Base-by-base conservation (phyloP, 2,329 filamentous ascomycete genomes). In the Dactylellina cionopaga region DNA sequence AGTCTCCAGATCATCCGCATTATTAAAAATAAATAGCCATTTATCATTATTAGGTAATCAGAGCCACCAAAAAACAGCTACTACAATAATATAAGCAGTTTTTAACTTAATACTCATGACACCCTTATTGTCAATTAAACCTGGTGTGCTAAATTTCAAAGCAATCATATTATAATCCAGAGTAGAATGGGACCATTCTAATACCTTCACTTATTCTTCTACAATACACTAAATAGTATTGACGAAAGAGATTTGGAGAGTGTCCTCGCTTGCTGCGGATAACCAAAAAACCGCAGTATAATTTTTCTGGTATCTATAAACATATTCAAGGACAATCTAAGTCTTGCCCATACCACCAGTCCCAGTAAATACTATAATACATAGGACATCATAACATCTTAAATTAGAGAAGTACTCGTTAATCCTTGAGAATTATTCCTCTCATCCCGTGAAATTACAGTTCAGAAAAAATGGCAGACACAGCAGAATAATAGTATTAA, bases 221-320 rank as follows among this genome's bases (percentile, higher is more conserved):
- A 64, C 37, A 13, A 64, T 44, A 11, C 15, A 37, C 10, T 55
- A 37, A 35, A 64, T 55, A 1, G 27, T 37, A 25, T n/a, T 11
- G 1, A 39, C n/a, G 6, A 64, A 35, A 0, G 59, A 62, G 19
- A 35, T 11, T 1, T 17, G 27, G 5, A 64, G 22, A 1, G 44
- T 35, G 3, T 37, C 22, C 24, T 56, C 65, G 13, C 51, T 74
- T 29, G 47, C 56, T 17, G 71, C 70, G 46, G 74, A 64, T 7
- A 78, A 22, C 76, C 76, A 78, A 66, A 78, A 77, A 10, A 78
- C 47, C 2, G 77, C 74, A 22, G 66, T 65, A 41, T 76, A 78
- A 1, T 72, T 37, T 2, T 58, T 19, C 9, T 59, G 17, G 15
- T 74, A 6, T 27, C 64, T 41, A 46, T 75, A 74, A 11, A 68